phyloP scores from a whole-genome alignment of 176 grass and related monocot genomes.

The Thinopyrum elongatum region DNA sequence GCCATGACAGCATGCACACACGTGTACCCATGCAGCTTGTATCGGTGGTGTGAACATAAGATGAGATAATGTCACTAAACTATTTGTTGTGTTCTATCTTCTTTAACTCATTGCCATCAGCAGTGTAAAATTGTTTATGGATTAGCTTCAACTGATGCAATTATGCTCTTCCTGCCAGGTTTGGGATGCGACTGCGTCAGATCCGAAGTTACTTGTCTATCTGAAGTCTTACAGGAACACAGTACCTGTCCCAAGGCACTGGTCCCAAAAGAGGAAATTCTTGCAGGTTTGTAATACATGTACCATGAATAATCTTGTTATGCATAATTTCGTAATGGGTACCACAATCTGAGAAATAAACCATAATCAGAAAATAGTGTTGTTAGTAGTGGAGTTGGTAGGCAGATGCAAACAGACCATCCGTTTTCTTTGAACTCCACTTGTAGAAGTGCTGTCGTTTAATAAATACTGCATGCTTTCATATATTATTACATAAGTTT shows the following conservation, averaged over 20 bases:
- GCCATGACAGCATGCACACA: background rate
- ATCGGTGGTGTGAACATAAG: background rate
- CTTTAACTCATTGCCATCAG: background rate
- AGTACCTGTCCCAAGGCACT: conserved; percentile 90
- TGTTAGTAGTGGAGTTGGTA: background rate
- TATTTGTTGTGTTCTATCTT: background rate
- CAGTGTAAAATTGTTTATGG: background rate
- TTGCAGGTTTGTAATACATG: conserved; percentile 60
- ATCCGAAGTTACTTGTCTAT: conserved; percentile 78
- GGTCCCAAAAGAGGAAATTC: conserved; percentile 90
- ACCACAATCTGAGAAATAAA: background rate
- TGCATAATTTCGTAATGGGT: background rate
- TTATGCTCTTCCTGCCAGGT: conserved; percentile 41
- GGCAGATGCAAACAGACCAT: background rate
- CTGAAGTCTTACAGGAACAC: conserved; percentile 88
- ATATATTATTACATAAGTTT: background rate
- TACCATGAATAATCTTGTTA: conserved; percentile 8
- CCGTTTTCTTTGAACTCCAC: background rate
- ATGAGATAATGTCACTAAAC: background rate
- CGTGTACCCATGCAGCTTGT: background rate
- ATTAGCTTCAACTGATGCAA: background rate
- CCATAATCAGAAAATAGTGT: background rate
- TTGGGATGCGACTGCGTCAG: conserved; percentile 84
- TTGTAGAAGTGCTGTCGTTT: background rate
- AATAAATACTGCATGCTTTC: background rate